A percentile compares a stretch with the other conserved stretches of the same genome.
Conservation (phyloP, 352 stramenopile species). For the Globisporangium viniferum region DNA sequence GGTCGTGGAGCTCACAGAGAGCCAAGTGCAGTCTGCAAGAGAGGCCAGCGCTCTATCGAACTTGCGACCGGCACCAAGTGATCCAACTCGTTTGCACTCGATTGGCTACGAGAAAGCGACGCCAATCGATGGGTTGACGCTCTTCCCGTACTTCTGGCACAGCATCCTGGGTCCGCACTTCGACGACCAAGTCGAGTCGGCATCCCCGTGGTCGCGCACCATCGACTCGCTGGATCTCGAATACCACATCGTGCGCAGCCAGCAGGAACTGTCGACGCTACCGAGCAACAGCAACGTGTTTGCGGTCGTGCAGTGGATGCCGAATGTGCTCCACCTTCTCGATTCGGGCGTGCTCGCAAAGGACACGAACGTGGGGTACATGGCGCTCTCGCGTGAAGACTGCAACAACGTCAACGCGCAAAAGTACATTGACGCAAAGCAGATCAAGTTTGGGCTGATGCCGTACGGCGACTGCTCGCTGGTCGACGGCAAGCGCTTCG, state of each 20-base stretch:
- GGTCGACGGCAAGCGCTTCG: slow-evolving; percentile 50
- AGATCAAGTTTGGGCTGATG: slow-evolving; percentile 50
- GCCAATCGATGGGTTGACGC: slow-evolving; percentile 46
- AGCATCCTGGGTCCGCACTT: slow-evolving; percentile 49
- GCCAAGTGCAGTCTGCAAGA: slow-evolving; percentile 23
- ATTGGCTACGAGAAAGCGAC: slow-evolving; percentile 29
- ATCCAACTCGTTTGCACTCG: background rate
- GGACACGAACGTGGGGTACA: slow-evolving; percentile 34
- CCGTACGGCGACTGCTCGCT: slow-evolving; percentile 64
- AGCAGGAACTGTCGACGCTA: slow-evolving; percentile 29
- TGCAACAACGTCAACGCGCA: slow-evolving; percentile 47
- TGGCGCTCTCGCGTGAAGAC: slow-evolving; percentile 47
- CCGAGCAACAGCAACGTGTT: slow-evolving; percentile 39
- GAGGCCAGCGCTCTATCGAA: background rate
- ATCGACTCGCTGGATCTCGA: slow-evolving; percentile 29
- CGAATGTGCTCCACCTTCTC: slow-evolving; percentile 22
- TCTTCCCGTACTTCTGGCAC: slow-evolving; percentile 65
- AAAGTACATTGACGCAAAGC: slow-evolving; percentile 22
- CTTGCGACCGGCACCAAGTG: background rate
- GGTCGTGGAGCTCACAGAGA: slow-evolving; percentile 29
- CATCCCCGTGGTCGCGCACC: slow-evolving; percentile 22
- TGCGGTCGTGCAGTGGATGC: slow-evolving; percentile 32
- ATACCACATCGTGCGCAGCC: slow-evolving; percentile 39
- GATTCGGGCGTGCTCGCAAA: slow-evolving; percentile 17
- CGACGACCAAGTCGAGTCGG: slow-evolving; percentile 23